Evolutionary conservation across 2,329 filamentous ascomycete species (phyloP).

Genomic region (Ceratocystis diversiconidia): DNA sequence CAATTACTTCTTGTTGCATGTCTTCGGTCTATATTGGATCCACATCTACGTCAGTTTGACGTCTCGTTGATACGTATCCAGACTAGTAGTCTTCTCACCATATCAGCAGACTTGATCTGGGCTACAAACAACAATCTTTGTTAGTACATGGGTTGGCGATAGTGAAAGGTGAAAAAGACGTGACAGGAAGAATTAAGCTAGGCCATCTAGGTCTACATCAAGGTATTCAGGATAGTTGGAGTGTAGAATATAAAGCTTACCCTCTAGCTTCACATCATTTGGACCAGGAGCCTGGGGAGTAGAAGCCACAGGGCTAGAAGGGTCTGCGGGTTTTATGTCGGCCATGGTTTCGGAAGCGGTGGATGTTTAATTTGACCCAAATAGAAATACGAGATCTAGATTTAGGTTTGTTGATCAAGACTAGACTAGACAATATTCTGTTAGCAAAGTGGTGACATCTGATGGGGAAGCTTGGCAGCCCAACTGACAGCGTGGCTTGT

Average conservation of each 20-base stretch:
- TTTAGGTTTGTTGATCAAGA: not conserved
- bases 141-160: not conserved
- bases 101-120: constrained; percentile 95
- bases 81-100: constrained; percentile 47
- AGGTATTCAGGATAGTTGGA: not conserved
- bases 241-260: not conserved
- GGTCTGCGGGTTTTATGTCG: constrained; percentile 13
- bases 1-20: constrained; percentile 90
- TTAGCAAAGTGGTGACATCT: not conserved
- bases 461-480: not conserved
- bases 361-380: not conserved
- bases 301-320: constrained; percentile 12
- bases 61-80: not conserved
- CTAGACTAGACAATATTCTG: not conserved
- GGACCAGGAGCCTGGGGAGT: constrained; percentile 12
- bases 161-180: too few species aligned
- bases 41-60: not conserved
- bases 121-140: constrained; percentile 37
- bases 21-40: constrained; percentile 60
- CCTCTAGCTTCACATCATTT: constrained; percentile 17
- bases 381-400: not conserved
- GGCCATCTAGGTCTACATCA: too few species aligned
- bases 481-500: not conserved
- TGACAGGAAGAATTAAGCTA: too few species aligned
- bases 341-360: constrained; percentile 6